Conservation (phyloP, 768 basidiomycete species). For the Boletus sp. region DNA sequence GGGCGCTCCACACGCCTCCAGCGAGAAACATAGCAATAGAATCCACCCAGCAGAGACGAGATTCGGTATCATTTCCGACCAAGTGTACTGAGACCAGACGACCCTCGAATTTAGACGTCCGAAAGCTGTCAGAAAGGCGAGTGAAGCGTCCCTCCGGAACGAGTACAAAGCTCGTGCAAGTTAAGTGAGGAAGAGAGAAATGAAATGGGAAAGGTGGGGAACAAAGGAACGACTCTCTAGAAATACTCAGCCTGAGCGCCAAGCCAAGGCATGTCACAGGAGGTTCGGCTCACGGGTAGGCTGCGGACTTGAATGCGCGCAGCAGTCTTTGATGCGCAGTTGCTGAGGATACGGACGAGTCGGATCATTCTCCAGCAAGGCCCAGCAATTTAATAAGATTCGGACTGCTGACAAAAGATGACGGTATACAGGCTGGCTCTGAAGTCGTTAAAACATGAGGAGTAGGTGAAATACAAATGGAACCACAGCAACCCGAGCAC, state of each 20-base stretch:
- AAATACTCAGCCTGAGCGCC: conserved; percentile 1
- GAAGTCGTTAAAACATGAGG: no score
- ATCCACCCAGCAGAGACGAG: conserved; percentile 7
- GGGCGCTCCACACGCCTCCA: conserved; percentile 13
- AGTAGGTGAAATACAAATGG: background rate
- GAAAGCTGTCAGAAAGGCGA: background rate
- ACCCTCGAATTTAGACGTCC: background rate
- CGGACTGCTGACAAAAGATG: no score
- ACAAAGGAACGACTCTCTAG: background rate
- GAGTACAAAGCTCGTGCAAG: background rate
- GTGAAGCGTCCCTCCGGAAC: background rate
- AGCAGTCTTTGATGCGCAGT: background rate
- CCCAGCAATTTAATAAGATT: no score
- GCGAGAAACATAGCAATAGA: conserved; percentile 13
- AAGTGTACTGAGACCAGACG: background rate
- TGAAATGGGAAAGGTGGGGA: background rate
- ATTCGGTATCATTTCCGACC: conserved; percentile 13
- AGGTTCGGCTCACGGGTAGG: background rate
- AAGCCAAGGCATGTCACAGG: background rate
- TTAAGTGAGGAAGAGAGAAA: background rate
- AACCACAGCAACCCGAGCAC: no score
- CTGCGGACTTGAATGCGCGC: background rate
- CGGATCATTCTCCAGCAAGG: background rate
- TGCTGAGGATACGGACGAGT: background rate
- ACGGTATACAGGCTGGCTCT: no score